Percentiles rank a stretch among this genome's conserved stretches.
Conservation (phyloP, 441 rosid species). For the Cnidoscolus chayamansa region DNA sequence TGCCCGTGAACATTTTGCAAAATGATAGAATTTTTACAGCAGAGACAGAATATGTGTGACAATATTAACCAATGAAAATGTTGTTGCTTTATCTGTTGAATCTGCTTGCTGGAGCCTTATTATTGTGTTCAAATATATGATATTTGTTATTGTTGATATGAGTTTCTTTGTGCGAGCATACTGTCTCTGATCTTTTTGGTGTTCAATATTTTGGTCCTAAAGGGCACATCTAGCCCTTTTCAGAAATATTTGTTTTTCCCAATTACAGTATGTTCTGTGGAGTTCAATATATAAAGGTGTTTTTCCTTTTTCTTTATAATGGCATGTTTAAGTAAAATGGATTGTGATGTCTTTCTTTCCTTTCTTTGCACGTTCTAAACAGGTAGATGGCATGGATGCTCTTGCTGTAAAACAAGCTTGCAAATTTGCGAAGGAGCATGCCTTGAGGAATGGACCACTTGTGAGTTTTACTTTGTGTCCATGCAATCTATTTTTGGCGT, state of each 20-base stretch:
- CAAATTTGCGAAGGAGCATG: slow-evolving; percentile 89
- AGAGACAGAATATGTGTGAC: neutral
- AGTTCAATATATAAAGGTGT: neutral
- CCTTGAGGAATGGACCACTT: slow-evolving; percentile 85
- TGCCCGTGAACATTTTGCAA: neutral
- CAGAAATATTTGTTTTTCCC: neutral
- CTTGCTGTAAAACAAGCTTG: slow-evolving; percentile 95
- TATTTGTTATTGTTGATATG: neutral
- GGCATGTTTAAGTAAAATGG: too few relatives aligned
- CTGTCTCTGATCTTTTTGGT: neutral
- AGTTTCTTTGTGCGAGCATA: neutral
- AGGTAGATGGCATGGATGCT: slow-evolving; percentile 99
- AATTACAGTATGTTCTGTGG: neutral
- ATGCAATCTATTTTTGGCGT: neutral
- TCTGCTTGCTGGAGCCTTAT: neutral
- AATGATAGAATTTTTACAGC: neutral
- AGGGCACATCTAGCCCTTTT: neutral
- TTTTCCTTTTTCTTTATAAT: neutral
- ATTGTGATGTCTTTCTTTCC: neutral
- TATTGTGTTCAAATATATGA: neutral
- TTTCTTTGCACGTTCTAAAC: slow-evolving; percentile 2
- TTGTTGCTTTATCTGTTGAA: neutral
- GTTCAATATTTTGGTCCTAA: neutral
- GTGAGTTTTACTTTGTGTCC: slow-evolving; percentile 44
- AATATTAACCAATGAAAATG: neutral